Base-by-base conservation (phyloP, 768 basidiomycete genomes). In the Mycena rosella region DNA sequence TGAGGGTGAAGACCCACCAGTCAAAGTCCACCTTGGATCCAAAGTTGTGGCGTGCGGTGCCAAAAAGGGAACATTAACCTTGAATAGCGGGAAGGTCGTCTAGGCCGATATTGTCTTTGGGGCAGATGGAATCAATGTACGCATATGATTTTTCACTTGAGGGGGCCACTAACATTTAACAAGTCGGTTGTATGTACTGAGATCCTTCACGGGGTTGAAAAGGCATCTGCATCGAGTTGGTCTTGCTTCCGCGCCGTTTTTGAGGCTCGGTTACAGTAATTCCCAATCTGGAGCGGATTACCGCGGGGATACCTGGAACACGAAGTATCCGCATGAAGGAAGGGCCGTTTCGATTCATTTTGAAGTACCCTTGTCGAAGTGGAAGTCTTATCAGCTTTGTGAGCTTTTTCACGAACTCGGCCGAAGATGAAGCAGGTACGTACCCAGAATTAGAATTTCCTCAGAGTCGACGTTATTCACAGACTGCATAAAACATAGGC, bases 101-200 rank as follows among this genome's bases (percentile, higher is more conserved):
- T 51, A 57, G 2, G 74, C 77, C 5, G 80, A 82, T 47, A 63
- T 82, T 29, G 60, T 81, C 34, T 74, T 82, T 1, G 81, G 80
- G 8, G 80, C 79, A 11, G 81, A 82, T 38, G 81, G 81, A 22
- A 65, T 76, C 32, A 26, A 34, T 32, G 63, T 64, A 22, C 22
- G 54, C 34, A 14, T 13, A 1, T 6, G 36, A 13, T 42, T 40
- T 15, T 56, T 27, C 11, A 5, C 10, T 15, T 26, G 24, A 9
- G 18, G 22, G 5, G 32, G n/a, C n/a, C n/a, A n/a, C 49, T 32
- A 17, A 45, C 20, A 13, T 22, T 47, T 6, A 5, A 3, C 10
- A 11, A 47, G 45, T 47, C 45, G 4, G 22, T 26, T 14, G 15
- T 24, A 5, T n/a, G 45, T 24, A 47, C 22, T 10, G 45, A 47